Evolutionary conservation across 169 alveolate species (phyloP).

Genomic region (Plasmodium inui): DNA sequence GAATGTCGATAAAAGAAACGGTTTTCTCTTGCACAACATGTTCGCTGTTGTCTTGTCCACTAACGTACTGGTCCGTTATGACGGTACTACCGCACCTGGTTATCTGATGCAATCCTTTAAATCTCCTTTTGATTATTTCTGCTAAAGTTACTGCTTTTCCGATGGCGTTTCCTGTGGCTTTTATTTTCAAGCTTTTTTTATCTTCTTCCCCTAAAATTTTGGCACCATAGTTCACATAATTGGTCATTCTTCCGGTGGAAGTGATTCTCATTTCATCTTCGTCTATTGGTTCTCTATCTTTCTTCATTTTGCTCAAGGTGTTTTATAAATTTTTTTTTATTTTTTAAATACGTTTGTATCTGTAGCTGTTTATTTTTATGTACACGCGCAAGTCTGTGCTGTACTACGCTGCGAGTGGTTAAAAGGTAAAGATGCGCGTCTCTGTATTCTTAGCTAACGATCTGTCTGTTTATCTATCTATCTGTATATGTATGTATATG

Average conservation of each 20-base stretch:
- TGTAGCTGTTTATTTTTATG: background rate
- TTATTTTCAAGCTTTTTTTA: conserved; percentile 81
- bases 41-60: conserved; percentile 88
- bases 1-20: conserved; percentile 85
- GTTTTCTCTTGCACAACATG: conserved; percentile 81
- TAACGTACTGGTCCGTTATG: conserved; percentile 85
- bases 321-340: conserved; percentile 72
- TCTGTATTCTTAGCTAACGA: background rate
- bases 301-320: conserved; percentile 74
- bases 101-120: conserved; percentile 89
- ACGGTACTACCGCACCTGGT: conserved; percentile 83
- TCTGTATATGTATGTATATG: background rate
- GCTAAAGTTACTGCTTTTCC: conserved; percentile 89
- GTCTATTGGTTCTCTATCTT: conserved; percentile 83
- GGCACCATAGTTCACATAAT: conserved; percentile 88
- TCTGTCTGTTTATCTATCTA: background rate
- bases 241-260: conserved; percentile 86
- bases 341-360: conserved; percentile 11
- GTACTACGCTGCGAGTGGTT: background rate
- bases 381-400: background rate
- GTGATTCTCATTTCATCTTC: conserved; percentile 90
- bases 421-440: background rate
- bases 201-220: conserved; percentile 84
- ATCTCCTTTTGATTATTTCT: conserved; percentile 88
- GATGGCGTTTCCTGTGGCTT: conserved; percentile 93